These are phyloP conservation scores for Trametes punicea DNA, from an alignment of 768 basidiomycete species.

Conservation along the genomic window DNA sequence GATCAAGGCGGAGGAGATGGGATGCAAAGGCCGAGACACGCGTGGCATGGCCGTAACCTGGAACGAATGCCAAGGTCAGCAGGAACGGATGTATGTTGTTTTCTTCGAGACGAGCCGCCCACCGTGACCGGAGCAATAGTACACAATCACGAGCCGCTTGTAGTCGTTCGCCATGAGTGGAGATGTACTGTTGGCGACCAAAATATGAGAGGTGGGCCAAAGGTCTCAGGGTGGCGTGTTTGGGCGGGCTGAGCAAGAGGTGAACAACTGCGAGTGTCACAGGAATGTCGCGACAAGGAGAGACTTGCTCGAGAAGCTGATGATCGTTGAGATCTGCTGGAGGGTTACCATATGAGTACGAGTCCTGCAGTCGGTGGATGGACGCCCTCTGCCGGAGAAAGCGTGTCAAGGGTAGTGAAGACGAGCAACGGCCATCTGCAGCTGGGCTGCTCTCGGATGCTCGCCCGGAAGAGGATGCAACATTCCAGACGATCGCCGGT, in stretches of 20 bases:
- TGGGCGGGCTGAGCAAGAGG: too few relatives aligned
- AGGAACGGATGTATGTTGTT: too few relatives aligned
- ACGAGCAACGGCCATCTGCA: neutral
- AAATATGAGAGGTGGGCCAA: too few relatives aligned
- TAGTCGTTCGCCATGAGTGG: slow-evolving; percentile 1
- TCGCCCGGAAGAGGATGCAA: neutral
- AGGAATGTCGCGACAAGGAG: too few relatives aligned
- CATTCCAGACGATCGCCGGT: neutral
- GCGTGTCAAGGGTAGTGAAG: neutral
- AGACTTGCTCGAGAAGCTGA: too few relatives aligned
- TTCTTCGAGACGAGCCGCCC: slow-evolving; percentile 17
- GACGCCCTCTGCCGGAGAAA: neutral
- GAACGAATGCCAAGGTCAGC: neutral
- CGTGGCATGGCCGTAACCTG: slow-evolving; percentile 86
- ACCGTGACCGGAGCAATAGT: slow-evolving; percentile 80
- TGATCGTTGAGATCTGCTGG: too few relatives aligned
- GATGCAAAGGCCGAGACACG: slow-evolving; percentile 72
- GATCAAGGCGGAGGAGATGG: slow-evolving; percentile 49
- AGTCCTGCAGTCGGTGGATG: neutral
- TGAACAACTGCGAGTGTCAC: too few relatives aligned
- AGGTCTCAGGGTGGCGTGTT: too few relatives aligned
- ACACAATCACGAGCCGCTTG: slow-evolving; percentile 44
- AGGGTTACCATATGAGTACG: too few relatives aligned
- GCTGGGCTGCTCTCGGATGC: neutral
- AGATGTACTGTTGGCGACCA: neutral